phyloP scores from a whole-genome alignment of 768 basidiomycete genomes.

The Astraeus odoratus region DNA sequence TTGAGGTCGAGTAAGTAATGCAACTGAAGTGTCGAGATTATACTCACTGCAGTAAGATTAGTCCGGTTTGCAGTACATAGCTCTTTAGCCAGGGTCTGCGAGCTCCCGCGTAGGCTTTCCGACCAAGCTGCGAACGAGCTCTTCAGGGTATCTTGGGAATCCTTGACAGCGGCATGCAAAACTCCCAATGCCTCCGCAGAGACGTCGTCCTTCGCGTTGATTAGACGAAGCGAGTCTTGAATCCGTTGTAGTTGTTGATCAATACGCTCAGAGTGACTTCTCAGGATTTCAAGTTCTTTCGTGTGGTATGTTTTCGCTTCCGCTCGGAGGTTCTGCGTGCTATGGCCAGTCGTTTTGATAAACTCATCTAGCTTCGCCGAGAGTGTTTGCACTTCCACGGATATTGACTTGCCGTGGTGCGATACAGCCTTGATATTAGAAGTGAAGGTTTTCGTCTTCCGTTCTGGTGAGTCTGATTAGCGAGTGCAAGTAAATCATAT shows the following conservation, averaged over 20 bases:
- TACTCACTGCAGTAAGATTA: constrained; percentile 40
- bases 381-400: constrained; percentile 46
- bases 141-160: constrained; percentile 48
- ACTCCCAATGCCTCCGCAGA: constrained; percentile 46
- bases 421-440: constrained; percentile 62
- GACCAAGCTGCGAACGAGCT: constrained; percentile 51
- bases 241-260: constrained; percentile 52
- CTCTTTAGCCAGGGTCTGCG: constrained; percentile 40
- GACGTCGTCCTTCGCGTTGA: constrained; percentile 49
- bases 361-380: constrained; percentile 57
- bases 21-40: neutral
- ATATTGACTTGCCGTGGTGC: constrained; percentile 53
- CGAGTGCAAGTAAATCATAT: neutral
- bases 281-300: constrained; percentile 49
- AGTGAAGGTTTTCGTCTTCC: constrained; percentile 57
- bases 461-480: constrained; percentile 42
- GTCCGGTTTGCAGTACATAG: constrained; percentile 37
- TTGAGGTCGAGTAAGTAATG: constrained; percentile 13
- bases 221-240: constrained; percentile 42
- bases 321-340: constrained; percentile 43
- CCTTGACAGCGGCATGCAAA: constrained; percentile 44
- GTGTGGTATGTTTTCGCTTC: constrained; percentile 52
- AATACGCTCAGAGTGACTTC: constrained; percentile 45
- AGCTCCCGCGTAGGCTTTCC: constrained; percentile 41
- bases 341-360: constrained; percentile 47